Conservation (phyloP, 2,329 filamentous ascomycete genomes). For the Alternaria viburni region DNA sequence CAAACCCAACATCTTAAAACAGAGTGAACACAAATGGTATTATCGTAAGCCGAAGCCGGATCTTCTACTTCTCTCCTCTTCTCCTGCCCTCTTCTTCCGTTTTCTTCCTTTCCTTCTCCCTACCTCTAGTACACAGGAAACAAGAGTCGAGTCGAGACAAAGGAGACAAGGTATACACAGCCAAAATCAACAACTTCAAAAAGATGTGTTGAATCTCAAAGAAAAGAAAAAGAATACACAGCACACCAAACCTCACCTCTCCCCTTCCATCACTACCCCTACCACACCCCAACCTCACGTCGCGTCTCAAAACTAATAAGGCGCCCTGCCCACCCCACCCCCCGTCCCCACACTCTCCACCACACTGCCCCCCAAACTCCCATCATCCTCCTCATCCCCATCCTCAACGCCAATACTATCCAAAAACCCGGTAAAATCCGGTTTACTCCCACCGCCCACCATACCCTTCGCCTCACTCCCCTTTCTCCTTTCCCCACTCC, state of each 20-base stretch:
- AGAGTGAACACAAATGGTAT: neutral
- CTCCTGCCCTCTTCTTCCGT: neutral
- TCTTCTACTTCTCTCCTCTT: neutral
- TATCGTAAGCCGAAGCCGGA: neutral
- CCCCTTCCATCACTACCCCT: too few species aligned
- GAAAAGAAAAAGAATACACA: neutral
- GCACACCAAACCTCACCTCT: too few species aligned
- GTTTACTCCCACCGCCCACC: slow-evolving; percentile 8
- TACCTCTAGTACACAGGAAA: neutral
- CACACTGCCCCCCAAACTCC: neutral
- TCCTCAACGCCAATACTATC: slow-evolving; percentile 43
- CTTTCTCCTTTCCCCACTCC: slow-evolving; percentile 17
- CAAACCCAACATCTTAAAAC: neutral
- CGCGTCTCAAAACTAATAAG: slow-evolving; percentile 29
- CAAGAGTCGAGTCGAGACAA: neutral
- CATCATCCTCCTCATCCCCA: slow-evolving; percentile 12
- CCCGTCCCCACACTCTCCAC: slow-evolving; percentile 21
- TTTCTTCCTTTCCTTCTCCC: neutral
- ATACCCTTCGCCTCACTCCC: too few species aligned
- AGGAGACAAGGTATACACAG: neutral
- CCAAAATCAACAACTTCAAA: too few species aligned
- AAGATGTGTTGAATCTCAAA: too few species aligned
- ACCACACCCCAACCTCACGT: too few species aligned
- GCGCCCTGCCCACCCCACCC: slow-evolving; percentile 28
- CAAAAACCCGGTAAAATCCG: slow-evolving; percentile 43